phyloP scores from a whole-genome alignment of 2,329 filamentous ascomycete genomes.

The Pseudopyrenochaeta lycopersici region DNA sequence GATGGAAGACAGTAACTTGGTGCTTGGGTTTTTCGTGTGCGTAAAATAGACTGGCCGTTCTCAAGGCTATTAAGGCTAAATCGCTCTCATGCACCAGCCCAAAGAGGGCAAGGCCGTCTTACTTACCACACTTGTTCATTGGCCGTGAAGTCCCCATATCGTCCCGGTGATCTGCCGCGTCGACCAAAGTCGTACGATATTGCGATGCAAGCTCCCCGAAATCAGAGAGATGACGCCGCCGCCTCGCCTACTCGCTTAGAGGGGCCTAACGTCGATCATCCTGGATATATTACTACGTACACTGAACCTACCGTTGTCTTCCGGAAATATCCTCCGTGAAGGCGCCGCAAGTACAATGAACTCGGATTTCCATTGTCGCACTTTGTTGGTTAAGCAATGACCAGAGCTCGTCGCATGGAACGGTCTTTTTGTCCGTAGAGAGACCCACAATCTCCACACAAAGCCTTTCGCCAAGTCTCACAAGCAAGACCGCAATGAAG shows the following conservation, averaged over 20 bases:
- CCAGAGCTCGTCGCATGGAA: too few species aligned
- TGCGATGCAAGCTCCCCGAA: slow-evolving; percentile 1
- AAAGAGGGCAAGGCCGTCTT: slow-evolving; percentile 9
- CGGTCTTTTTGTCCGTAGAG: neutral
- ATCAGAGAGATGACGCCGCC: slow-evolving; percentile 11
- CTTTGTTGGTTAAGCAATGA: neutral
- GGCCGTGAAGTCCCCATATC: slow-evolving; percentile 12
- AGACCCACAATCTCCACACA: too few species aligned
- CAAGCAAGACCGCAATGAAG: neutral
- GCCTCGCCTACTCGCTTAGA: slow-evolving; percentile 27
- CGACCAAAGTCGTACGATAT: slow-evolving; percentile 16
- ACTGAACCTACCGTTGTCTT: neutral
- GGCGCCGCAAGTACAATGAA: neutral
- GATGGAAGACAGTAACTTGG: neutral
- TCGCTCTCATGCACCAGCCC: slow-evolving; percentile 10
- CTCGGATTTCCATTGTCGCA: neutral
- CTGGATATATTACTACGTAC: slow-evolving; percentile 8
- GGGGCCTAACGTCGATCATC: slow-evolving; percentile 25
- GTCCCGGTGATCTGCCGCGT: slow-evolving; percentile 31
- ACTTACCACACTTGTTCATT: slow-evolving; percentile 19
- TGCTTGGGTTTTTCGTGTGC: slow-evolving; percentile 1
- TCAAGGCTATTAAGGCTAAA: slow-evolving; percentile 32
- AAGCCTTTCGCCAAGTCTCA: too few species aligned
- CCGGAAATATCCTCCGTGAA: neutral
- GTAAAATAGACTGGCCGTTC: neutral